These are phyloP conservation scores for Aspergillus sp. DNA, from an alignment of 2,329 filamentous ascomycete genomes.

Conservation along the genomic window DNA sequence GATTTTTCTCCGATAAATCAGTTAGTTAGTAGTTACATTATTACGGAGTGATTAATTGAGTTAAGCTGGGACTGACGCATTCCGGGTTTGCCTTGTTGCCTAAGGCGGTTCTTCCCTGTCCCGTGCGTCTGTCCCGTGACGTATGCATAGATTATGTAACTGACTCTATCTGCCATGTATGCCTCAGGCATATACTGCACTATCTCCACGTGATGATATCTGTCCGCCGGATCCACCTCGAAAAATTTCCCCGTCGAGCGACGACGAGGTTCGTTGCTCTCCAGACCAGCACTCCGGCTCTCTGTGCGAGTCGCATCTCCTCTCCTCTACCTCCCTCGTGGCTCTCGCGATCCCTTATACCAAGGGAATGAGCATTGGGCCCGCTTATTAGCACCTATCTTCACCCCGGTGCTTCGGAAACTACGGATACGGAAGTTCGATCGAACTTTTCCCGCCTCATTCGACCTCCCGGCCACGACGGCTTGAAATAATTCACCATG, in stretches of 20 bases:
- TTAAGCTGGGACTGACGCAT: background rate
- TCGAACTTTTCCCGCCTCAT: conserved; percentile 19
- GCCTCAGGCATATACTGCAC: conserved; percentile 23
- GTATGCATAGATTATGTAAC: background rate
- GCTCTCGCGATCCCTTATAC: background rate
- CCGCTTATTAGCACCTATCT: conserved; percentile 4
- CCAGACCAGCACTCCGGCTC: conserved; percentile 22
- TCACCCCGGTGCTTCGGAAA: conserved; percentile 4
- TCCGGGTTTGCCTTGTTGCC: conserved; percentile 13
- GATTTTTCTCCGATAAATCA: no score
- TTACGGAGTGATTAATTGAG: no score
- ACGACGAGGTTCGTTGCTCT: conserved; percentile 25
- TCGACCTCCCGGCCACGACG: conserved; percentile 17
- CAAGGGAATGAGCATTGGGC: conserved; percentile 10
- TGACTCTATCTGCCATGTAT: background rate
- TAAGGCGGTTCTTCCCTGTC: conserved; percentile 12
- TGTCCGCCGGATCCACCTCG: conserved; percentile 35
- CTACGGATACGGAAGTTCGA: conserved; percentile 10
- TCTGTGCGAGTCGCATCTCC: conserved; percentile 16
- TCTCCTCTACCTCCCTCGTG: background rate
- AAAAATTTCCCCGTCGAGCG: conserved; percentile 43
- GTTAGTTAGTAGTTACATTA: no score
- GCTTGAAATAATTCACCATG: conserved; percentile 46
- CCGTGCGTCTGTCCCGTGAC: conserved; percentile 13
- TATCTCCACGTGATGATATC: conserved; percentile 48